Base-by-base conservation (phyloP, 2,329 filamentous ascomycete genomes). In the Balansia obtecta region DNA sequence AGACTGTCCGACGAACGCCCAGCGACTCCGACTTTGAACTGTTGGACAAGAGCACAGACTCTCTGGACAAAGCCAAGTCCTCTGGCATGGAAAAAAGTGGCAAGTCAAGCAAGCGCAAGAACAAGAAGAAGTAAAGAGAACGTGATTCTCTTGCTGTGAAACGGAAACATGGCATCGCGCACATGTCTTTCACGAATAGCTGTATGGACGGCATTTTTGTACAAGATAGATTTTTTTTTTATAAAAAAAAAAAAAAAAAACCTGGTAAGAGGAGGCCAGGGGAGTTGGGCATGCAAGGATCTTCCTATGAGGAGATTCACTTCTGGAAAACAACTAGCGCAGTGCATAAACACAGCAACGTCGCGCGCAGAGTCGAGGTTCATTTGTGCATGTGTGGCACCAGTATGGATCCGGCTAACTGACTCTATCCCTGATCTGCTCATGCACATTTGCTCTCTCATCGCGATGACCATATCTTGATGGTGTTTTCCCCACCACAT, bases 21-120 rank as follows among this genome's bases (percentile, higher is more conserved):
- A 77, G 74, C 20, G 79, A 77, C 59, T 80, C 78, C 1, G 77
- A 82, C 61, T 83, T 80, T 64, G 80, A 84, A 67, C 65, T 82
- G 41, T 67, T 83, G 10, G 78, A 81, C 61, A 80, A 80, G 68
- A 79, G 75, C 58, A 70, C 75, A 18, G 76, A 79, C 55, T 76
- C 75, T 48, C 68, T 80, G 20, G 65, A 64, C 54, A 73, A 72
- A 63, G 69, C 68, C 52, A 79, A 77, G 68, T 60, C 73, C 4
- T 73, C 71, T 16, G 72, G 75, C 45, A 62, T 68, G 37, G 70
- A 75, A 60, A 64, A 67, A 56, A 64, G 65, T 51, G 63, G 50
- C 46, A 53, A 53, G 46, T 45, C 46, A 22, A 50, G 37, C 50
- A 53, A 53, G 52, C 49, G 52, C 42, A 53, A 48, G 50, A 52